Base-by-base conservation (phyloP, 2,329 filamentous ascomycete species). In the Aspergillus ustus region DNA sequence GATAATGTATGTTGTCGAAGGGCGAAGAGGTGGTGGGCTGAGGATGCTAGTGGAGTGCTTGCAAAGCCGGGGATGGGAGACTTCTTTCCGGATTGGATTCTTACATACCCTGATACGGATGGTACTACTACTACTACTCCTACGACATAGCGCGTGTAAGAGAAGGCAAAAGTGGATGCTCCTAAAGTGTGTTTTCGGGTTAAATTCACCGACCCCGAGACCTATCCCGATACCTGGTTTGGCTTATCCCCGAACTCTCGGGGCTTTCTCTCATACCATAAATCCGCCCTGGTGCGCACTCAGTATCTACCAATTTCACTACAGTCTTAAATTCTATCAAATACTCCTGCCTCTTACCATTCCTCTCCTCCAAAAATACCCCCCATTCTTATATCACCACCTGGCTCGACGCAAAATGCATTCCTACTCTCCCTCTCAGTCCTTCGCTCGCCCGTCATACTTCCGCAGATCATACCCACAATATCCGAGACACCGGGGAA, bases 221-320 rank as follows among this genome's bases (percentile, higher is more conserved):
- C 48, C 48, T 2, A 50, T 17, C 22, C 22, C 48, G 25, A 50
- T n/a, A 29, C 29, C 48, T 17, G 7, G 19, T 51, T n/a, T 15
- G 34, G 9, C 34, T 52, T 57, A 52, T 17, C 46, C 29, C 48
- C 55, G 54, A 44, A 50, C 4, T 31, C 46, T 57, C 34, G 48
- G 48, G 31, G 31, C 22, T 57, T 50, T 37, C 34, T n/a, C 34
- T 6, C 29, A 13, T n/a, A 57, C 15, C 34, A 46, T 50, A 29
- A 37, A 46, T 13, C 11, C 28, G n/a, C 5, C 48, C 13, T 29
- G 7, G 13, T 19, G 5, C 20, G 11, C 9, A 28, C 31, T 15
- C 11, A n/a, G 22, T 50, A 31, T 7, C 7, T 29, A 29, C 22
- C 17, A 31, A 19, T 17, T 17, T n/a, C 9, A 50, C 25, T 29